A percentile compares a stretch with the other conserved stretches of the same genome.
These are phyloP conservation scores for Teratosphaeria zuluensis DNA, from an alignment of 2,329 filamentous ascomycete genomes.

Conservation along the genomic window DNA sequence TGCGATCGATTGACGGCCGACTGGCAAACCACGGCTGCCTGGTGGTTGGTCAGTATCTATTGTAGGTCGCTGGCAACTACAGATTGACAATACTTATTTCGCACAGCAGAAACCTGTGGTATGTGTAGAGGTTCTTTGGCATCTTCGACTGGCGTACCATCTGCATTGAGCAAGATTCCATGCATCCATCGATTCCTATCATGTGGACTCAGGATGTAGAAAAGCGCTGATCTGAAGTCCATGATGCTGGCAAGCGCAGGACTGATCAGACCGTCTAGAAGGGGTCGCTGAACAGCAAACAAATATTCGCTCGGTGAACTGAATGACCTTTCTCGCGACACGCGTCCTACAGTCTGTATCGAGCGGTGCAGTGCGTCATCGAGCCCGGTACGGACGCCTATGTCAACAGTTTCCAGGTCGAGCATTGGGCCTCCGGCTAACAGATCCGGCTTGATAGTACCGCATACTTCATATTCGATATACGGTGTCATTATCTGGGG, in stretches of 20 bases:
- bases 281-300: not conserved
- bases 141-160: not conserved
- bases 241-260: not conserved
- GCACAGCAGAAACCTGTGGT: not conserved
- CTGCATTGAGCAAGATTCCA: not conserved
- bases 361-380: not conserved
- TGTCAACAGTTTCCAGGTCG: not conserved
- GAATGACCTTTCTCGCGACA: not conserved
- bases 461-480: not conserved
- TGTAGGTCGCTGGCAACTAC: not conserved
- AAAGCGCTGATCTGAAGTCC: not conserved
- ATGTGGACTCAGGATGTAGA: not conserved
- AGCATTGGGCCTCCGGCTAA: not conserved
- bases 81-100: not conserved
- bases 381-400: not conserved
- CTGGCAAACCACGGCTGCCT: not conserved
- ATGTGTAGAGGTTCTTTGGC: not conserved
- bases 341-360: not conserved
- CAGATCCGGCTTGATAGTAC: not conserved
- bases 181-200: not conserved
- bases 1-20: not conserved
- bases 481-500: not conserved
- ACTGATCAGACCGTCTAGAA: not conserved
- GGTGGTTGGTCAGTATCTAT: not conserved
- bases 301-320: not conserved